phyloP scores from a whole-genome alignment of 2,329 filamentous ascomycete species.

The Phialophora verrucosa region DNA sequence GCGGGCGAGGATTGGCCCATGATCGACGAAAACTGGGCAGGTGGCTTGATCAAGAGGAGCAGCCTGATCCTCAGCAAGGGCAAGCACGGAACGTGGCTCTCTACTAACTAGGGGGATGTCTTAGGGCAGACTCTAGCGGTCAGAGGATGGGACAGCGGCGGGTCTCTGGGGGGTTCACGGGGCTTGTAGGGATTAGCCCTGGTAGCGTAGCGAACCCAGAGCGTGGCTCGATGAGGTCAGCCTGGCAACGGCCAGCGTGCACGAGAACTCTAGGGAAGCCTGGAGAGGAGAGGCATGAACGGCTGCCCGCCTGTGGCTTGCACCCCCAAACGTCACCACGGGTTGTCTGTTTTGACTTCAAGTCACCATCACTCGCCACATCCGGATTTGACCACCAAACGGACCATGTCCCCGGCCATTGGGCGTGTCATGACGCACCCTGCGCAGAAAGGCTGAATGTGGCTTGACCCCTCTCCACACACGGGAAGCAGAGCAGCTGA shows the following conservation, averaged over 20 bases:
- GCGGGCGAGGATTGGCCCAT: conserved; percentile 5
- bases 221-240: background rate
- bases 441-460: background rate
- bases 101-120: conserved; percentile 1
- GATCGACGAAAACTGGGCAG: background rate
- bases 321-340: background rate
- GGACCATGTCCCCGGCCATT: background rate
- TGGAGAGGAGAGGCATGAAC: conserved; percentile 4
- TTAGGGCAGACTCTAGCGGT: conserved; percentile 9
- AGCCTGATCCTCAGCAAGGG: background rate
- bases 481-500: background rate
- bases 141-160: conserved; percentile 15
- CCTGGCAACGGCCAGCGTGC: background rate
- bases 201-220: background rate
- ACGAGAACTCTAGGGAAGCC: background rate
- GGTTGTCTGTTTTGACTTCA: conserved; percentile 16
- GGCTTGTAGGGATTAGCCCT: conserved; percentile 7
- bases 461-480: background rate
- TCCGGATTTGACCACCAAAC: background rate
- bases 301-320: conserved; percentile 11
- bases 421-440: background rate
- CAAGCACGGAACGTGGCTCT: background rate
- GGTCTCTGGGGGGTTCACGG: background rate
- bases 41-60: background rate
- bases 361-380: conserved; percentile 8